A percentile compares a stretch with the other conserved stretches of the same genome.
Conservation (phyloP, 2,329 filamentous ascomycete species). For the Claviceps lovelessii region DNA sequence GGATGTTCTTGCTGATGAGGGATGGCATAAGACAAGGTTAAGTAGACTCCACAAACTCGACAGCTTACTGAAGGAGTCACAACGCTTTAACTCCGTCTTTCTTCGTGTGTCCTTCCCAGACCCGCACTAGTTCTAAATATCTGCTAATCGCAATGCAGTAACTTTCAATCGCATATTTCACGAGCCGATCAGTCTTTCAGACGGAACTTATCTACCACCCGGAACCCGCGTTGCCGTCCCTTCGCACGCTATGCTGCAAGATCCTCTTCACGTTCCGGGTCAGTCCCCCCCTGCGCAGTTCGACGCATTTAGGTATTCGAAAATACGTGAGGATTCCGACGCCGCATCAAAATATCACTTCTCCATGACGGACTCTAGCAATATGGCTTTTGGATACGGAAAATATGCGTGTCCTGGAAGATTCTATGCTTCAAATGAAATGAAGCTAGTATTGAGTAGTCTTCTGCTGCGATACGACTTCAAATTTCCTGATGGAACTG, state of each 20-base stretch:
- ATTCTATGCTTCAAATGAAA: conserved; percentile 36
- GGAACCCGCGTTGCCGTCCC: conserved; percentile 2
- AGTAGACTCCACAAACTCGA: conserved; percentile 16
- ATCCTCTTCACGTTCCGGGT: conserved; percentile 17
- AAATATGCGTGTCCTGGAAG: conserved; percentile 22
- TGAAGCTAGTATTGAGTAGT: conserved; percentile 35
- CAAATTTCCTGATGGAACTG: conserved; percentile 11
- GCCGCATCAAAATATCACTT: conserved; percentile 23
- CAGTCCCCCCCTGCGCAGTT: conserved; percentile 19
- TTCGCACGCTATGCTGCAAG: not conserved
- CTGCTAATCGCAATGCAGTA: not conserved
- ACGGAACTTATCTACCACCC: conserved; percentile 2
- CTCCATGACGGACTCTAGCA: conserved; percentile 31
- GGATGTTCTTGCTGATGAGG: conserved; percentile 19
- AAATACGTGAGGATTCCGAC: conserved; percentile 19
- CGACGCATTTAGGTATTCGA: conserved; percentile 31
- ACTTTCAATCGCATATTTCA: conserved; percentile 2
- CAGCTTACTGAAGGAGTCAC: conserved; percentile 2
- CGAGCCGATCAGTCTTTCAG: not conserved
- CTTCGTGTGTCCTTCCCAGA: not conserved
- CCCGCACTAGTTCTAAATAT: not conserved
- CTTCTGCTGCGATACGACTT: conserved; percentile 35
- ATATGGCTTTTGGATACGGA: conserved; percentile 38
- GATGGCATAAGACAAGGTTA: conserved; percentile 17
- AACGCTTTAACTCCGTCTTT: not conserved